Evolutionary conservation across 345 rosid genomes (phyloP), one percentile per base, ranked within the genome.

Genomic region (Gossypioides kirkii): DNA sequence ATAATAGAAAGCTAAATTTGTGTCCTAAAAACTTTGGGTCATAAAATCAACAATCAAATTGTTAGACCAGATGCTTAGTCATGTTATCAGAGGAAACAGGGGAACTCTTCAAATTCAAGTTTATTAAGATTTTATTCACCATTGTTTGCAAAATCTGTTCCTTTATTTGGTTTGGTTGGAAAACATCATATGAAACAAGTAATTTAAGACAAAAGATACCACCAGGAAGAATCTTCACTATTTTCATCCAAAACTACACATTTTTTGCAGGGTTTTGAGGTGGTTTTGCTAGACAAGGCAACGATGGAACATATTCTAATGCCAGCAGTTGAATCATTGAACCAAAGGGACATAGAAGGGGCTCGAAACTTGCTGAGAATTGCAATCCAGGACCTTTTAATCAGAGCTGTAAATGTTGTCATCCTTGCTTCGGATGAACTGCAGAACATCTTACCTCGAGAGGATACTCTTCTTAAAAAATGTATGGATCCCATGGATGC

Each of bases 401-500:
- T 89, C 58, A 84, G 83, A 82, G 94, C 86, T n/a, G 94, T 82
- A 50, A 89, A 87, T 54, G 64, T 69, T 53, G 91, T 89, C 41
- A 71, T 87, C 63, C 86, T 89, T 38, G 91, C 89, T 53, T 84
- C 91, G 43, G 90, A 87, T 77, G 90, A 86, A 50, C 49, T 89
- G 83, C 74, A 76, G 13, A 83, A 77, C 42, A 78, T 87, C 26
- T 69, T 89, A 69, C 94, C 91, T 2, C 61, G 49, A 4, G 77
- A 82, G n/a, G 94, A 89, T 78, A 91, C 90, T 78, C 85, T 86
- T 70, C 77, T 84, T 9, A 84, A 81, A 74, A 89, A 86, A 78
- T 87, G 89, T 2, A 78, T 81, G 11, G 84, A 87, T 61, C 94
- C 94, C 49, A 83, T 86, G 87, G 90, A 89, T 76, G 85, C 91